Evolutionary conservation across 805 yeast species (phyloP), one percentile per base, ranked within the genome.

Genomic region (Candida pini): DNA sequence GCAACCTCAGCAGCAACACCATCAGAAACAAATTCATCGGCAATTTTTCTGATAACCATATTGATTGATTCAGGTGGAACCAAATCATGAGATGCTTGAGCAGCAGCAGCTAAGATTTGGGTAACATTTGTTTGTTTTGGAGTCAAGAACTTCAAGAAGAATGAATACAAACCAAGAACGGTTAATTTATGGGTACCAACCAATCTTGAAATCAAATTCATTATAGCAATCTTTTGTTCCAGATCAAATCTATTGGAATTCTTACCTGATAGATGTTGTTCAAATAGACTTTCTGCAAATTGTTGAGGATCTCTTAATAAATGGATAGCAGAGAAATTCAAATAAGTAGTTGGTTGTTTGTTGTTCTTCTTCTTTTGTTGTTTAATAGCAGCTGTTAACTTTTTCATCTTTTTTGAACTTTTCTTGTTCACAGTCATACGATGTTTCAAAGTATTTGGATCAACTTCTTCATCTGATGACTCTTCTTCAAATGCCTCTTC

Each of bases 1-100:
- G 97, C 97, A 35, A 89, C 99, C 62, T 92, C 96, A 22, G 95
- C 79, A 12, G 97, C 88, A 26, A 92, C 98, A 70, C 99, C 99
- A 54, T 92, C 97, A 47, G 95, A 83, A 18, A 92, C 96, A 52
- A 92, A 92, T 62, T 92, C 98, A 62, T 92, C 95, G 1, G 98
- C 97, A 45, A 92, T 78, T 55, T 90, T 92, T 38, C 96, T 76
- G 8, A 92, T 80, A 47, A 92, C 78, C 33, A 81, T 80, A 29
- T 72, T 66, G 40, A 92, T 73, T 12, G 79, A 76, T 57, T 92
- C 99, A 5, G 99, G 98, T 18, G 99, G 99, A 6, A 92, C 96
- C 51, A 92, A 68, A 53, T 92, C 97, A 56, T 92, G 99, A 18
- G 95, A 75, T 0, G 97, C 87, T 66, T 92, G 98, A 0, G 98